phyloP scores from a whole-genome alignment of 1,284 basidiomycete species.

The Ustilago sp. region DNA sequence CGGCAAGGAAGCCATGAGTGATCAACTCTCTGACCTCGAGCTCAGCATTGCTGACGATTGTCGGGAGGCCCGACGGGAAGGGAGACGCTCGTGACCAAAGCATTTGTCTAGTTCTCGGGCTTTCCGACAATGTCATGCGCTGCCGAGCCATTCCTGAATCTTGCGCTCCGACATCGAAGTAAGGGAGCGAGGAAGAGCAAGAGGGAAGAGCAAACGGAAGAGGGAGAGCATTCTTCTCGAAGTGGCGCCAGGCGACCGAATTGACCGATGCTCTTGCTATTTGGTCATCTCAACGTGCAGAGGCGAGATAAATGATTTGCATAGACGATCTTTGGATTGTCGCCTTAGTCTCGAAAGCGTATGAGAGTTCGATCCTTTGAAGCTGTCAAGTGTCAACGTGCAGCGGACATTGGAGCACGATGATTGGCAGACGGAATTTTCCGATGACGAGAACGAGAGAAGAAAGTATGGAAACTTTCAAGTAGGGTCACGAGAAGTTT shows the following conservation, averaged over 20 bases:
- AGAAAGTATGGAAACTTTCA: not conserved
- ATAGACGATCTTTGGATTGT: constrained; percentile 18
- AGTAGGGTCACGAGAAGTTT: constrained; percentile 24
- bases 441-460: constrained; percentile 9
- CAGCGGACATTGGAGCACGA: constrained; percentile 15
- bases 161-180: not conserved
- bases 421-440: constrained; percentile 33
- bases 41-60: not conserved
- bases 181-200: not conserved
- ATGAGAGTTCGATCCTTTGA: constrained; percentile 2
- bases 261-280: constrained; percentile 12
- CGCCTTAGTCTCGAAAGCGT: not conserved
- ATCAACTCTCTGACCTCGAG: constrained; percentile 1
- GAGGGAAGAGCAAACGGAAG: not conserved
- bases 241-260: constrained; percentile 6
- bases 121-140: not conserved
- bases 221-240: not conserved
- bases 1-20: not conserved
- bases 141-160: not conserved
- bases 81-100: not conserved
- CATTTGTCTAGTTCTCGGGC: constrained; percentile 1
- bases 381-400: constrained; percentile 22
- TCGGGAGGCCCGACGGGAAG: constrained; percentile 1
- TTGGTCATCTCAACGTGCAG: not conserved
- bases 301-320: constrained; percentile 12